Evolutionary conservation across 2,329 filamentous ascomycete genomes (phyloP).

Genomic region (Camillea tinctor): DNA sequence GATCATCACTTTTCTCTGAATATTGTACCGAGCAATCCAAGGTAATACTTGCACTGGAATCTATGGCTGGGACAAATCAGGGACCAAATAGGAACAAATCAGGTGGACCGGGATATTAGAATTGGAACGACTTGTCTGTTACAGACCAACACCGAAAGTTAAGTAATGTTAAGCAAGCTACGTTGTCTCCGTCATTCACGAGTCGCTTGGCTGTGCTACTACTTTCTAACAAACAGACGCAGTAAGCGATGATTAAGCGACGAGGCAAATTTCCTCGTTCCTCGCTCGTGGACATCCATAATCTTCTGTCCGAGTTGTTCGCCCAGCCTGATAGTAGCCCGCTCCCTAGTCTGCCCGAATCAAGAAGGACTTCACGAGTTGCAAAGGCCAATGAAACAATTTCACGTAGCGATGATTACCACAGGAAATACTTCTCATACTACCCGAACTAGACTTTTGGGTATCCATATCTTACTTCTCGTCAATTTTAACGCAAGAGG

Average conservation of each 20-base stretch:
- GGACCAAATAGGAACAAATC: too few relatives aligned
- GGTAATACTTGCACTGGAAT: too few relatives aligned
- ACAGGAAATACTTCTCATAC: slow-evolving; percentile 4
- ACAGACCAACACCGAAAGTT: too few relatives aligned
- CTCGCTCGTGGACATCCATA: neutral
- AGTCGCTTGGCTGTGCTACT: neutral
- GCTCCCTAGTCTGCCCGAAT: too few relatives aligned
- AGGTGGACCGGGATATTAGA: too few relatives aligned
- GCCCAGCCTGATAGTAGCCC: neutral
- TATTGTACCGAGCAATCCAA: too few relatives aligned
- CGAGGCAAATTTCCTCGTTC: neutral
- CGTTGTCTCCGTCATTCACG: neutral
- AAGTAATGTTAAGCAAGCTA: neutral
- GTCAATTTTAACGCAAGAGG: slow-evolving; percentile 41
- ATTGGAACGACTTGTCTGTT: too few relatives aligned
- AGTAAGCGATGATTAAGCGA: neutral
- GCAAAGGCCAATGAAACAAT: slow-evolving; percentile 11
- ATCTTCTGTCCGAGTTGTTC: neutral
- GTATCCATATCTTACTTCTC: slow-evolving; percentile 23
- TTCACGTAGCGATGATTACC: slow-evolving; percentile 20
- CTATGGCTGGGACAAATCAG: too few relatives aligned
- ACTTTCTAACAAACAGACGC: neutral
- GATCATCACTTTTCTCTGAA: too few relatives aligned
- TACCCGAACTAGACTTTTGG: neutral
- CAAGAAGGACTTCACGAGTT: neutral